Evolutionary conservation across 176 grass and related monocot species (phyloP).

Genomic region (Echinochloa phyllopogon): DNA sequence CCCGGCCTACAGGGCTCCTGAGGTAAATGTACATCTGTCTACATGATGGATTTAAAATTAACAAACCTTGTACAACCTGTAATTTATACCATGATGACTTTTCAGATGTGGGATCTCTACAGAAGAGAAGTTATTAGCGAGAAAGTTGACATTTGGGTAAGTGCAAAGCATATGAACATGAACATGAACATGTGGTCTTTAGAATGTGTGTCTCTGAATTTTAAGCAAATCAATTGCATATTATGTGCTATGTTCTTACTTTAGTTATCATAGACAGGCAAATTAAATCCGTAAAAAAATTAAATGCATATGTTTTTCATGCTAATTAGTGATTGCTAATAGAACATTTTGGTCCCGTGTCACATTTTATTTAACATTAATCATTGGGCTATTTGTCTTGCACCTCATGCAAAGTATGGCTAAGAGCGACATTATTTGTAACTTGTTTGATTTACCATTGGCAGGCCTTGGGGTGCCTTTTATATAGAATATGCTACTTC

Average conservation of each 20-base stretch:
- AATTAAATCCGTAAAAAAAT: background rate
- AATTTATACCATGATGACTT: conserved; percentile 32
- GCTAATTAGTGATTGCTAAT: conserved; percentile 17
- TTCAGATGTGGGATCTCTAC: conserved; percentile 96
- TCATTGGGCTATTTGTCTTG: conserved; percentile 27
- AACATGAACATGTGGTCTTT: conserved; percentile 21
- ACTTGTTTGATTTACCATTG: conserved; percentile 28
- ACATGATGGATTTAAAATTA: background rate
- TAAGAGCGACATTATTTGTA: conserved; percentile 9
- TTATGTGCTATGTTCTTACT: conserved; percentile 20
- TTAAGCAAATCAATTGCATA: conserved; percentile 20
- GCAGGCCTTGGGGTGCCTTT: conserved; percentile 85
- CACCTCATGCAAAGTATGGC: background rate
- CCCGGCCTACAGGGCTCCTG: conserved; percentile 85
- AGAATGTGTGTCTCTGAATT: conserved; percentile 9
- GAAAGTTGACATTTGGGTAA: conserved; percentile 90
- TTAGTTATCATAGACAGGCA: background rate
- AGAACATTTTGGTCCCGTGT: conserved; percentile 5
- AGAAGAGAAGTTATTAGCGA: conserved; percentile 89
- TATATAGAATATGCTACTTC: conserved; percentile 89
- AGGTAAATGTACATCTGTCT: conserved; percentile 51
- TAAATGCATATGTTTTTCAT: background rate
- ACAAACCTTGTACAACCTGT: background rate
- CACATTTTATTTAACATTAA: conserved; percentile 14
- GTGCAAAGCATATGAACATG: conserved; percentile 32